Evolutionary conservation across 306 rosid species (phyloP), one percentile per base, ranked within the genome.

Genomic region (Medicago lupulina): DNA sequence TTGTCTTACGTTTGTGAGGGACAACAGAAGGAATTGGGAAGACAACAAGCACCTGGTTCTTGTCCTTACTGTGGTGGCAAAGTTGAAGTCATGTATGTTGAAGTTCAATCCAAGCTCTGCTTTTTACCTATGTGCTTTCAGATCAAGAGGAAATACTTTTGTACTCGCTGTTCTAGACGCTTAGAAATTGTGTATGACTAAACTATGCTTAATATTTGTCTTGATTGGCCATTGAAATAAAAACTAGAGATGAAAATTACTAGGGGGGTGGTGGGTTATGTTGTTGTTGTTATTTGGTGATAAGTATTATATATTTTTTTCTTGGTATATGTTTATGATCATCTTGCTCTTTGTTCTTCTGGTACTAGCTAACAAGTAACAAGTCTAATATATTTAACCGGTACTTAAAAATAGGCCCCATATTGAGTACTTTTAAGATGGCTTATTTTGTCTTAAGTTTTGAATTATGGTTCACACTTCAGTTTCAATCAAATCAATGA

Each of bases 11-110:
- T 92, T 8, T 92, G 92, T 25, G 89, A 89, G 0, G 97, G 81
- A 60, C 85, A 89, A 67, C 87, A 90, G 88, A 88, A 59, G 86
- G 92, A 95, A 72, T 51, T 95, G 2, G 93, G 92, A 3, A 80
- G 85, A 73, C 97, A 92, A 68, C 78, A 86, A 81, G 99, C 97
- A 0, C 92, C 97, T 0, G 99, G 99, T 14, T 83, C 89, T 0
- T 95, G 99, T 44, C 99, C 99, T 71, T 57, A 80, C 83, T 95
- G 99, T 63, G 84, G 85, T 9, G 99, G 96, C 18, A 95, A 95
- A 68, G 99, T 95, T 43, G 83, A 86, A 73, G 96, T 89, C 70
- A 72, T 79, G 77, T 97, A 92, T 46, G 93, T 92, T 2, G 97
- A 95, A 78, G 80, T 82, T 16, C 82, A 81, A 67, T 82, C 93